Evolutionary conservation across 495 filamentous ascomycete genomes (phyloP).

Genomic region (Annulohypoxylon maeteangense): DNA sequence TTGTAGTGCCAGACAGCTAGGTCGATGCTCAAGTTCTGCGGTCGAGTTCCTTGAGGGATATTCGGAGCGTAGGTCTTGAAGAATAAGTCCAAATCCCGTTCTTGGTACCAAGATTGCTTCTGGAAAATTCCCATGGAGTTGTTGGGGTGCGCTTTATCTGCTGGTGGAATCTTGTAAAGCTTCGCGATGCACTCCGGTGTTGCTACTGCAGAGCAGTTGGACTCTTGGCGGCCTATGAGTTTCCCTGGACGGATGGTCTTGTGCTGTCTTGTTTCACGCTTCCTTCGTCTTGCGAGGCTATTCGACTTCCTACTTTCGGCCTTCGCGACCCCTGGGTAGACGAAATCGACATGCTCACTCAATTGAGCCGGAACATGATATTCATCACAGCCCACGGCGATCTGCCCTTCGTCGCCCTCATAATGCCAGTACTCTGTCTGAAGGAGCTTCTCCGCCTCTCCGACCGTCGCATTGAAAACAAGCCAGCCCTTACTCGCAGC

Average conservation of each 20-base stretch:
- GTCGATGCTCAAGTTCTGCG: conserved; percentile 1
- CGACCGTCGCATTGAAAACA: neutral
- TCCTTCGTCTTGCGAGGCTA: neutral
- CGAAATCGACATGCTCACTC: neutral
- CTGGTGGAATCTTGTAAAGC: conserved; percentile 12
- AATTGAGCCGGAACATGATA: neutral
- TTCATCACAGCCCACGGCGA: conserved; percentile 9
- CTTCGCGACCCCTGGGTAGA: neutral
- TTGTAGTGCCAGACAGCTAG: neutral
- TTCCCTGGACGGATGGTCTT: neutral
- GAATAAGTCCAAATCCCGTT: neutral
- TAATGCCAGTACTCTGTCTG: conserved; percentile 61
- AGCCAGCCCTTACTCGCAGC: conserved; percentile 22
- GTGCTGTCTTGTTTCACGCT: neutral
- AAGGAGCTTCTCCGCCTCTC: neutral
- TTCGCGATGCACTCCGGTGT: conserved; percentile 1
- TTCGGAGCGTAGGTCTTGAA: neutral
- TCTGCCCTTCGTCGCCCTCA: conserved; percentile 51
- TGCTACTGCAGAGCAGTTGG: neutral
- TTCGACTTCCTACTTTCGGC: neutral
- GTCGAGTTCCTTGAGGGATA: conserved; percentile 1
- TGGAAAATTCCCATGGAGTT: conserved; percentile 42
- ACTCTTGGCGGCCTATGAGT: neutral
- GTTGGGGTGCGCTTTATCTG: conserved; percentile 34
- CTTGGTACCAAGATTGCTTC: conserved; percentile 35